A percentile compares a stretch with the other conserved stretches of the same genome.
Evolutionary conservation across 1,284 basidiomycete genomes (phyloP).

Genomic region (Ustilago esculenta): DNA sequence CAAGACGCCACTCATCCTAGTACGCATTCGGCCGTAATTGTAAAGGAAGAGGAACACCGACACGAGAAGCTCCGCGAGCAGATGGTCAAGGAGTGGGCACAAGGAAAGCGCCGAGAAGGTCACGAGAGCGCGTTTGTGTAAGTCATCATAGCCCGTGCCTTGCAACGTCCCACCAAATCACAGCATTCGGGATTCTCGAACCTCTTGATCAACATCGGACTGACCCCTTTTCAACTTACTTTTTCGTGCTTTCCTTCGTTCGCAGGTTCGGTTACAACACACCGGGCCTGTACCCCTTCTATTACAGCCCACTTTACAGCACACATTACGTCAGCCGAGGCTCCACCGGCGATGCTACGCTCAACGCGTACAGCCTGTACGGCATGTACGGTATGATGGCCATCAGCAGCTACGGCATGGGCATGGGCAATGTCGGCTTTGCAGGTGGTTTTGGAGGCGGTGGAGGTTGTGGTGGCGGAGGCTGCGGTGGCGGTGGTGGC

Average conservation of each 20-base stretch:
- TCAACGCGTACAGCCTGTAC: constrained; percentile 33
- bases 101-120: constrained; percentile 41
- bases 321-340: constrained; percentile 26
- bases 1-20: constrained; percentile 49
- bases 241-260: neutral
- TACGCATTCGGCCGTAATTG: constrained; percentile 41
- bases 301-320: constrained; percentile 32
- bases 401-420: constrained; percentile 14
- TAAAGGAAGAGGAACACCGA: constrained; percentile 32
- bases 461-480: constrained; percentile 4
- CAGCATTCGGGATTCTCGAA: neutral
- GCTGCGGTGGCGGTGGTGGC: constrained; percentile 15
- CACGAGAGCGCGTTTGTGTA: constrained; percentile 46
- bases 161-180: neutral
- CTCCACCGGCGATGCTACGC: constrained; percentile 17
- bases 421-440: constrained; percentile 7
- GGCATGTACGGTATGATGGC: constrained; percentile 32
- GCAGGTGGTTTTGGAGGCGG: constrained; percentile 12
- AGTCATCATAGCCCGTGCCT: constrained; percentile 1
- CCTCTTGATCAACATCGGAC: neutral
- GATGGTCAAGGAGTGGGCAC: constrained; percentile 36
- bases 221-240: neutral
- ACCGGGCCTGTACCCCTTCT: constrained; percentile 39
- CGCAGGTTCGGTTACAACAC: constrained; percentile 40
- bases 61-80: constrained; percentile 31